These are phyloP conservation scores for Apiospora phragmitis DNA, from an alignment of 2,329 filamentous ascomycete species.

Conservation along the genomic window DNA sequence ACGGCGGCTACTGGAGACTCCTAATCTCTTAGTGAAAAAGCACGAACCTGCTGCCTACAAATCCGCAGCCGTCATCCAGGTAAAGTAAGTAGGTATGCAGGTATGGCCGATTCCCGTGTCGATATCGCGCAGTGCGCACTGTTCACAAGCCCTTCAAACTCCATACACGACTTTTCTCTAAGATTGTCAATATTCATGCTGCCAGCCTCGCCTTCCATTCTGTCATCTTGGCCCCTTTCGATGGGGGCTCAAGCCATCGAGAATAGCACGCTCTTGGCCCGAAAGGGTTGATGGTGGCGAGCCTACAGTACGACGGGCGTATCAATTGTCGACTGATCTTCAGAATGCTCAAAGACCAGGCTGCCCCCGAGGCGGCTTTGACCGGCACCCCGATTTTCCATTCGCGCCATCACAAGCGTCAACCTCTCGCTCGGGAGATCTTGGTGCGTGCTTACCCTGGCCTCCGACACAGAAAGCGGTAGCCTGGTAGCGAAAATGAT, in stretches of 20 bases:
- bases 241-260: not conserved
- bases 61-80: not conserved
- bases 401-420: not conserved
- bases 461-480: not conserved
- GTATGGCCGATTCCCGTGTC: conserved; percentile 1
- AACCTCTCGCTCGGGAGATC: not conserved
- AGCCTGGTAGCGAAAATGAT: not conserved
- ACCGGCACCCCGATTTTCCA: not conserved
- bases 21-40: not conserved
- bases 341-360: not conserved
- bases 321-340: not conserved
- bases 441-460: not conserved
- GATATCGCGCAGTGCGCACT: not conserved
- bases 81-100: not conserved
- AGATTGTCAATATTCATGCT: not conserved
- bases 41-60: not conserved
- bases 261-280: not conserved
- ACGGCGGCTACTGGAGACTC: not conserved
- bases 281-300: not conserved
- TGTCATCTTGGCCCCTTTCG: not conserved
- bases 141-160: not conserved
- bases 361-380: not conserved
- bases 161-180: not conserved
- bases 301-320: not conserved
- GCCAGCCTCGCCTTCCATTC: not conserved